phyloP scores from a whole-genome alignment of 179 eudicot genomes.

The Sideroxylon spinosum region DNA sequence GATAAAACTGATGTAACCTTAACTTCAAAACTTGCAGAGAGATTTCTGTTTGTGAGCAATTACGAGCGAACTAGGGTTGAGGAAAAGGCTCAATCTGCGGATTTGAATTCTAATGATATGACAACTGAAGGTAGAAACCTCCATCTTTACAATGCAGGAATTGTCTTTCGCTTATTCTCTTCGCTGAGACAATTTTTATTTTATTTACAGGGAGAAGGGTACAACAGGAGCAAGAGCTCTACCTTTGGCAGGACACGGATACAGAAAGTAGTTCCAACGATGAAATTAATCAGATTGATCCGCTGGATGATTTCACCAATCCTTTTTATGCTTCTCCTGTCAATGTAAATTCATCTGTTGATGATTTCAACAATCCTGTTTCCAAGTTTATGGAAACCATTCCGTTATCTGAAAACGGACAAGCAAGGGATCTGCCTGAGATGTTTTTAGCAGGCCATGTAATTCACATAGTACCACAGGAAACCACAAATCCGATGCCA shows the following conservation, averaged over 20 bases:
- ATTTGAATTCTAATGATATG: conserved; percentile 12
- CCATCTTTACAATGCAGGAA: not conserved
- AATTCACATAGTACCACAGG: conserved; percentile 49
- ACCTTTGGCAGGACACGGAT: conserved; percentile 22
- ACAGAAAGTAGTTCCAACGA: conserved; percentile 16
- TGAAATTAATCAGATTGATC: conserved; percentile 18
- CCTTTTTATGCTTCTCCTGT: conserved; percentile 20
- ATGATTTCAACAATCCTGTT: too few species aligned
- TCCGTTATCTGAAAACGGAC: conserved; percentile 35
- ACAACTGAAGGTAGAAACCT: conserved; percentile 19
- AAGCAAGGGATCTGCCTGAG: conserved; percentile 46
- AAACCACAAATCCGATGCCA: conserved; percentile 28
- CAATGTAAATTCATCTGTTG: conserved; percentile 23
- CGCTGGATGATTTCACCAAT: conserved; percentile 26
- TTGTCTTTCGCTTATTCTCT: conserved; percentile 16
- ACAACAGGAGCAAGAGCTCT: conserved; percentile 21
- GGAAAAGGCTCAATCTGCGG: conserved; percentile 20
- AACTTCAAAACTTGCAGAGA: conserved; percentile 49
- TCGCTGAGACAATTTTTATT: not conserved
- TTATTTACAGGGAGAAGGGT: conserved; percentile 29
- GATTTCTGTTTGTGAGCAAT: conserved; percentile 44
- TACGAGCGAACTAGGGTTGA: conserved; percentile 23
- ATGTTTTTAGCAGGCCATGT: conserved; percentile 51
- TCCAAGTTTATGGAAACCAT: conserved; percentile 49
- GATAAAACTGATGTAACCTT: conserved; percentile 46